A percentile compares a stretch with the other conserved stretches of the same genome.
These are phyloP conservation scores for Dimocarpus longan DNA, from an alignment of 345 rosid genomes.

Conservation along the genomic window DNA sequence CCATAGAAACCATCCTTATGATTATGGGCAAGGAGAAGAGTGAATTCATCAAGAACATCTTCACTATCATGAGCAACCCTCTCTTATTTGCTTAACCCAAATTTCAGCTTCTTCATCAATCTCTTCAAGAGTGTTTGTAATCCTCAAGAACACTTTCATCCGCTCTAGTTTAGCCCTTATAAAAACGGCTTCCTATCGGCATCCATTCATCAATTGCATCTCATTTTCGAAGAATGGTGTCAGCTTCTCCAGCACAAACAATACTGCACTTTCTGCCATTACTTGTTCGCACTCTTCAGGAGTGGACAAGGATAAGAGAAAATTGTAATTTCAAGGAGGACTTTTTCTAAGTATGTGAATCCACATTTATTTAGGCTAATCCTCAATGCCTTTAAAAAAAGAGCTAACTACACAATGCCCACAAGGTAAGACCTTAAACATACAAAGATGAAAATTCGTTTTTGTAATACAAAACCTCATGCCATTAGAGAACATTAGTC, in stretches of 20 bases:
- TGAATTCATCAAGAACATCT: conserved; percentile 42
- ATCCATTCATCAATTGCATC: conserved; percentile 17
- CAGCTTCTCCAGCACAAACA: conserved; percentile 30
- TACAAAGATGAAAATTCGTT: no score
- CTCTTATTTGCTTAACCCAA: conserved; percentile 41
- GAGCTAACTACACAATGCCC: no score
- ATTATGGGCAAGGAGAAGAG: conserved; percentile 24
- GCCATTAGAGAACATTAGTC: no score
- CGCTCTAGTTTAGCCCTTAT: conserved; percentile 29
- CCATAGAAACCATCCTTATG: conserved; percentile 21
- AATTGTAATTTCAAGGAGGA: no score
- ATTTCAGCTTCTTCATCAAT: conserved; percentile 21
- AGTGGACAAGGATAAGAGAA: no score
- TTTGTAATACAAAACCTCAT: no score
- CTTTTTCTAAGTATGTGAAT: background rate
- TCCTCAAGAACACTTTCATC: conserved; percentile 30
- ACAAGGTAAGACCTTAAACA: no score
- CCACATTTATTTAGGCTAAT: background rate
- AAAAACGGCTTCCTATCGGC: conserved; percentile 21
- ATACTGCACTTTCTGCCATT: conserved; percentile 37
- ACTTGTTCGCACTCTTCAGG: no score
- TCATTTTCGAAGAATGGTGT: conserved; percentile 25
- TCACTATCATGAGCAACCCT: conserved; percentile 35
- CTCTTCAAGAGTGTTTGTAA: conserved; percentile 30
- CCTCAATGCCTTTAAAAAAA: background rate